These are phyloP conservation scores for Lactarius indigo DNA, from an alignment of 768 basidiomycete genomes.

Conservation along the genomic window DNA sequence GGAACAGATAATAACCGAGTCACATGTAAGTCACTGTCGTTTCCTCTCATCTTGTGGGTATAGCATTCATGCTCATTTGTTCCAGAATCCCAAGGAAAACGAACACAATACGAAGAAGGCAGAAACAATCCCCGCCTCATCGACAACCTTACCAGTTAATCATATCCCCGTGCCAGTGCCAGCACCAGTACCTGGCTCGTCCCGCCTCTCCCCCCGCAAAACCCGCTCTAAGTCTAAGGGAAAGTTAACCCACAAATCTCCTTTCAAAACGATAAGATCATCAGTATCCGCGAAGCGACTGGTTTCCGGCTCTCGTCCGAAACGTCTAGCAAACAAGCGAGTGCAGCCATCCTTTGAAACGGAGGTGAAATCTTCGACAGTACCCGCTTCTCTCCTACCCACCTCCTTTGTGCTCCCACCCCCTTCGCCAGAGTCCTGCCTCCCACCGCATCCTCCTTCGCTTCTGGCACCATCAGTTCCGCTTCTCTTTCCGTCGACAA, in stretches of 20 bases:
- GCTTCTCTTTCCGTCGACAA: conserved; percentile 11
- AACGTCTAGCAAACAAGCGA: conserved; percentile 22
- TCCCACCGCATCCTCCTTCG: conserved; percentile 48
- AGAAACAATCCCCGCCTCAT: not conserved
- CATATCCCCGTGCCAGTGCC: not conserved
- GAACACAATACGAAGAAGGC: not conserved
- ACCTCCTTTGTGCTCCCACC: conserved; percentile 76
- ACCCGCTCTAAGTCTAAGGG: conserved; percentile 19
- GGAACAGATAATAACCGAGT: not conserved
- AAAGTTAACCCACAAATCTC: conserved; percentile 12
- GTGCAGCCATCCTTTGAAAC: conserved; percentile 49
- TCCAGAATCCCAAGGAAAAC: not conserved
- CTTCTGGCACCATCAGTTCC: conserved; percentile 30
- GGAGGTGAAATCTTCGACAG: conserved; percentile 42
- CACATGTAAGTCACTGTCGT: not conserved
- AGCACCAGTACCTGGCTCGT: conserved; percentile 11
- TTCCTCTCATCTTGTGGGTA: not conserved
- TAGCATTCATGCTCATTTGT: not conserved
- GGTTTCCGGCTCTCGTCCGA: conserved; percentile 33
- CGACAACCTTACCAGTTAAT: not conserved
- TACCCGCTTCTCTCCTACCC: conserved; percentile 43
- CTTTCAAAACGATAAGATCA: conserved; percentile 23
- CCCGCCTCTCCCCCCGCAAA: conserved; percentile 14
- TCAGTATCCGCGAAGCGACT: conserved; percentile 35
- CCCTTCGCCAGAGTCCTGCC: conserved; percentile 64